Percentiles rank a stretch among this genome's conserved stretches.
These are phyloP conservation scores for Saraca asoca DNA, from an alignment of 331 rosid species.

Conservation along the genomic window DNA sequence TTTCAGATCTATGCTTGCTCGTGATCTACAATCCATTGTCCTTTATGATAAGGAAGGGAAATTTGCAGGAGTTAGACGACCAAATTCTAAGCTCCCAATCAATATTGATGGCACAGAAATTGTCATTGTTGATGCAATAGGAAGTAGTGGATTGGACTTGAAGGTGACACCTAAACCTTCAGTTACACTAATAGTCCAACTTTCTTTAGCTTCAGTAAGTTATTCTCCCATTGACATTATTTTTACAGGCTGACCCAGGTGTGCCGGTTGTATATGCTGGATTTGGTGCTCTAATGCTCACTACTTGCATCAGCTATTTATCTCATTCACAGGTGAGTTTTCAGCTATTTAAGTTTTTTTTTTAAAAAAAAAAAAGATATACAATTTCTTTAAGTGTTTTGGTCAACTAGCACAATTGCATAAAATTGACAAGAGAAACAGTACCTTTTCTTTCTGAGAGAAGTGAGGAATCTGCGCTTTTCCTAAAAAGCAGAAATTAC, in stretches of 20 bases:
- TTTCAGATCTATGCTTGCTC: slow-evolving; percentile 93
- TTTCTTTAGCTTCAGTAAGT: slow-evolving; percentile 19
- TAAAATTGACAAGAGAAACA: too few species aligned
- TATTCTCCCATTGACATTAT: slow-evolving; percentile 3
- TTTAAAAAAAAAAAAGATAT: too few species aligned
- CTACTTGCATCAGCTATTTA: slow-evolving; percentile 86
- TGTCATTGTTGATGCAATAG: slow-evolving; percentile 80
- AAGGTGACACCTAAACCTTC: slow-evolving; percentile 52
- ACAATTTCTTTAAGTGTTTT: too few species aligned
- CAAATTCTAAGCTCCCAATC: slow-evolving; percentile 80
- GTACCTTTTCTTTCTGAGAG: too few species aligned
- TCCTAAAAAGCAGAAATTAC: neutral
- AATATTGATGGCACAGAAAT: slow-evolving; percentile 70
- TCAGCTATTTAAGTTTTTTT: neutral
- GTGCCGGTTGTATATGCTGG: slow-evolving; percentile 94
- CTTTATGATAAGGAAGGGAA: slow-evolving; percentile 82
- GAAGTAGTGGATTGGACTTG: slow-evolving; percentile 87
- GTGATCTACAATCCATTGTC: slow-evolving; percentile 87
- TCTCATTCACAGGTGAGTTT: slow-evolving; percentile 87
- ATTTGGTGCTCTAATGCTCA: slow-evolving; percentile 95
- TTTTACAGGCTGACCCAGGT: slow-evolving; percentile 79
- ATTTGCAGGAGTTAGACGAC: slow-evolving; percentile 84
- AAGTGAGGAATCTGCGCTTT: too few species aligned
- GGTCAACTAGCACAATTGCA: too few species aligned
- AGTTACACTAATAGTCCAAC: neutral